These are phyloP conservation scores for Uromyces viciae-fabae DNA, from an alignment of 1,284 basidiomycete species.

Conservation along the genomic window DNA sequence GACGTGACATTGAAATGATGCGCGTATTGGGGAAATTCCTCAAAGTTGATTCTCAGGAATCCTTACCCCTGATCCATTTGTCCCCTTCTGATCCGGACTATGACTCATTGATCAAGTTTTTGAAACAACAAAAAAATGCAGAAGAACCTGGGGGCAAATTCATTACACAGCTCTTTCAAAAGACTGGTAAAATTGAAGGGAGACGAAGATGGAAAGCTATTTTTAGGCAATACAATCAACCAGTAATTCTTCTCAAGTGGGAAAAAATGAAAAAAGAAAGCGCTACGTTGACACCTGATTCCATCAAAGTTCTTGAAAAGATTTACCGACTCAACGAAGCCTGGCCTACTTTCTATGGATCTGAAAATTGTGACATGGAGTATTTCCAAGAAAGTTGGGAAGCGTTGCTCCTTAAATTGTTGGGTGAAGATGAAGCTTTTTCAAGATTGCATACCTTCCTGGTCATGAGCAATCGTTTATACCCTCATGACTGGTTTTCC, in stretches of 20 bases:
- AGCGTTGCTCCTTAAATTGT: background rate
- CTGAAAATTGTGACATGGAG: background rate
- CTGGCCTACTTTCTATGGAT: constrained; percentile 8
- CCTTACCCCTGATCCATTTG: background rate
- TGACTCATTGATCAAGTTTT: background rate
- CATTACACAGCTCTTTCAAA: background rate
- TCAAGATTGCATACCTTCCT: background rate
- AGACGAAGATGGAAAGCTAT: constrained; percentile 9
- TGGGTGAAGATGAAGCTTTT: background rate
- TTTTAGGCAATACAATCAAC: constrained; percentile 1
- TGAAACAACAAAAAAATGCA: background rate
- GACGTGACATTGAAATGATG: background rate
- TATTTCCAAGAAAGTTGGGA: too few species aligned
- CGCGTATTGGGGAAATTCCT: background rate
- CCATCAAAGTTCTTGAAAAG: too few species aligned
- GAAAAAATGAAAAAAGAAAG: too few species aligned
- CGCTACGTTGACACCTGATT: too few species aligned
- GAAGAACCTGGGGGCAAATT: background rate
- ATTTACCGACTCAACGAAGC: background rate
- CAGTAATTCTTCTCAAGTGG: background rate
- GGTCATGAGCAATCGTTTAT: background rate
- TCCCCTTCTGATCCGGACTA: background rate
- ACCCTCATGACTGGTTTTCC: constrained; percentile 3
- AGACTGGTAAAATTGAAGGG: background rate
- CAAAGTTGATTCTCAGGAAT: background rate